Evolutionary conservation across 805 yeast species (phyloP).

Genomic region (Candida stauntonica): DNA sequence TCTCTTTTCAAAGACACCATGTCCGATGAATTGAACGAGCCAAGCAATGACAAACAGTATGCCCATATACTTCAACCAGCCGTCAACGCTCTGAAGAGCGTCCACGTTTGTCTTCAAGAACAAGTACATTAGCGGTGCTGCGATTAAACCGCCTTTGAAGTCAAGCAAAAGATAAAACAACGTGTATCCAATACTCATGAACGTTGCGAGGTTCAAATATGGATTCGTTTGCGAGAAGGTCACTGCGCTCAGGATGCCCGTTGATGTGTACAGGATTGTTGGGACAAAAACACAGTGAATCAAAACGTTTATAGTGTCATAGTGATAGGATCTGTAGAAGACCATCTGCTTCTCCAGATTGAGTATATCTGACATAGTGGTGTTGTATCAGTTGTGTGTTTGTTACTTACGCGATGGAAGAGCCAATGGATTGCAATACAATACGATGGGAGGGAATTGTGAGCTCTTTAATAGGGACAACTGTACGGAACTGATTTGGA

Average conservation of each 20-base stretch:
- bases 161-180: conserved; percentile 59
- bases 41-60: conserved; percentile 54
- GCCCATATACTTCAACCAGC: conserved; percentile 16
- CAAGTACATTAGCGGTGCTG: conserved; percentile 36
- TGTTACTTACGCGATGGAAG: neutral
- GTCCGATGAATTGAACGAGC: conserved; percentile 86
- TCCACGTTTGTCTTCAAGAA: conserved; percentile 25
- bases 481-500: too few species aligned
- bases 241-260: conserved; percentile 35
- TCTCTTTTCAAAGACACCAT: conserved; percentile 71
- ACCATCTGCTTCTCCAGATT: conserved; percentile 40
- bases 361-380: conserved; percentile 6
- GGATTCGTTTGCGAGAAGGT: conserved; percentile 16
- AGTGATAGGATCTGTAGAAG: conserved; percentile 55
- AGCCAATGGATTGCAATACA: too few species aligned
- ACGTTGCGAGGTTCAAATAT: conserved; percentile 42
- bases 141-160: conserved; percentile 41
- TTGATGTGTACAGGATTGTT: conserved; percentile 53
- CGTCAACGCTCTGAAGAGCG: conserved; percentile 18
- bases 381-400: neutral
- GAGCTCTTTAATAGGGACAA: too few species aligned
- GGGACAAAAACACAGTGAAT: conserved; percentile 85
- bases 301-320: conserved; percentile 53
- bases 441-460: too few species aligned
- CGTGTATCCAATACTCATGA: conserved; percentile 45